Evolutionary conservation across 2,329 filamentous ascomycete genomes (phyloP).

Genomic region (Furcasterigmium furcatum): DNA sequence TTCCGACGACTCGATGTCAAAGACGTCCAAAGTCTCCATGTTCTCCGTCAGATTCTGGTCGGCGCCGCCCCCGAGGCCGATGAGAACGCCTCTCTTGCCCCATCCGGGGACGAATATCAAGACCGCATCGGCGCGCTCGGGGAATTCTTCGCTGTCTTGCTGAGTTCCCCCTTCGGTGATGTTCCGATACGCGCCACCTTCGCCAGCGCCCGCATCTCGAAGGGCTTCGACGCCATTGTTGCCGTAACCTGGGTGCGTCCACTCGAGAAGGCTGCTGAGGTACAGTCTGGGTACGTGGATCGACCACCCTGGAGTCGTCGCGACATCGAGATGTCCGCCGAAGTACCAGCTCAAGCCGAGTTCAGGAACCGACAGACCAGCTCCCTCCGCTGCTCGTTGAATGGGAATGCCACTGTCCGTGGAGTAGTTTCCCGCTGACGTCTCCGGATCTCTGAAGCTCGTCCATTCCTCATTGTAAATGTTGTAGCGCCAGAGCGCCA

Average conservation of each 20-base stretch:
- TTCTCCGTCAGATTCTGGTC: constrained; percentile 63
- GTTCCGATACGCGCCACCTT: constrained; percentile 66
- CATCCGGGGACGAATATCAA: constrained; percentile 74
- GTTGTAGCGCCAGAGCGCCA: constrained; percentile 69
- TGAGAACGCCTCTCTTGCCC: constrained; percentile 65
- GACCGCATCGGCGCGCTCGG: constrained; percentile 70
- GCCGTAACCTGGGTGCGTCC: constrained; percentile 66
- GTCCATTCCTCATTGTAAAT: constrained; percentile 58
- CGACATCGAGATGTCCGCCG: constrained; percentile 67
- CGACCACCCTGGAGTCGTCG: constrained; percentile 63
- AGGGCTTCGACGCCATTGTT: constrained; percentile 61
- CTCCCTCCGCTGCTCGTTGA: constrained; percentile 70
- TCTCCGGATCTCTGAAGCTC: constrained; percentile 58
- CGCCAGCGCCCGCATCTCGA: constrained; percentile 51
- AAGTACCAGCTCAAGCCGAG: constrained; percentile 76
- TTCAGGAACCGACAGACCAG: constrained; percentile 66
- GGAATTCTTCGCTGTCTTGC: constrained; percentile 53
- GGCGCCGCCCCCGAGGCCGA: constrained; percentile 71
- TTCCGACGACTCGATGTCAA: constrained; percentile 65
- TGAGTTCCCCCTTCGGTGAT: constrained; percentile 71
- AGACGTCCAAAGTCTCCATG: constrained; percentile 61
- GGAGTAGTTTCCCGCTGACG: constrained; percentile 61
- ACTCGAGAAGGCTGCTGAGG: constrained; percentile 71
- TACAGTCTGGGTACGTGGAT: constrained; percentile 61
- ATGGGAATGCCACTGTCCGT: constrained; percentile 52